A percentile compares a stretch with the other conserved stretches of the same genome.
These are phyloP conservation scores for Pseudogymnoascus sp. DNA, from an alignment of 2,329 filamentous ascomycete species.

Conservation along the genomic window DNA sequence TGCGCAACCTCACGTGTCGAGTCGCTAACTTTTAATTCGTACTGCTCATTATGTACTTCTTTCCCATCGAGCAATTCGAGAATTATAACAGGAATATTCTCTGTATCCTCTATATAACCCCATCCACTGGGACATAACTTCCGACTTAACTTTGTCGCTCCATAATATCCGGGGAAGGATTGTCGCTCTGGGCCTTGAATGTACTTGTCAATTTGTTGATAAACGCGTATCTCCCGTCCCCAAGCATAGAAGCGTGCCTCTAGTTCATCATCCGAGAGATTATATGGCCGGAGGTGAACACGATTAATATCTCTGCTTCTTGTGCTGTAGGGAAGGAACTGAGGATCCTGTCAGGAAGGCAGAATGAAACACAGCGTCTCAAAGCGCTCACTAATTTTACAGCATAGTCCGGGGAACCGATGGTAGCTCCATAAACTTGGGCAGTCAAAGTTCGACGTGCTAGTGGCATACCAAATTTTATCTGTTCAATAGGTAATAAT, in stretches of 20 bases:
- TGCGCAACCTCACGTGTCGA: background rate
- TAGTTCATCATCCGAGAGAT: background rate
- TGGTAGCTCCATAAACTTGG: background rate
- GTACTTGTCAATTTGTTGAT: constrained; percentile 1
- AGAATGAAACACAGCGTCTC: background rate
- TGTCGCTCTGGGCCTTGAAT: background rate
- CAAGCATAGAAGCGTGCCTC: background rate
- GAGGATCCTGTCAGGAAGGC: background rate
- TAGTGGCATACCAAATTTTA: background rate
- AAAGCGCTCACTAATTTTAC: background rate
- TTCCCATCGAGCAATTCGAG: background rate
- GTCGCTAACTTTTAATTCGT: background rate
- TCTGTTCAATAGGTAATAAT: background rate
- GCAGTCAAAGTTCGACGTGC: background rate
- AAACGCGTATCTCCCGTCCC: background rate
- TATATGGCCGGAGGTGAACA: background rate
- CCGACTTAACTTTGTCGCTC: background rate
- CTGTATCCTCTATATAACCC: background rate
- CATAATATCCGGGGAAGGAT: background rate
- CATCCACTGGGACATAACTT: background rate
- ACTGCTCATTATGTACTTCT: background rate
- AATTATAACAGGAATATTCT: background rate
- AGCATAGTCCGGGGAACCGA: background rate
- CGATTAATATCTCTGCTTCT: background rate
- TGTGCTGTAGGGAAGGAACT: background rate